Conservation (phyloP, 2,329 filamentous ascomycete species). For the Parastagonospora avenae region DNA sequence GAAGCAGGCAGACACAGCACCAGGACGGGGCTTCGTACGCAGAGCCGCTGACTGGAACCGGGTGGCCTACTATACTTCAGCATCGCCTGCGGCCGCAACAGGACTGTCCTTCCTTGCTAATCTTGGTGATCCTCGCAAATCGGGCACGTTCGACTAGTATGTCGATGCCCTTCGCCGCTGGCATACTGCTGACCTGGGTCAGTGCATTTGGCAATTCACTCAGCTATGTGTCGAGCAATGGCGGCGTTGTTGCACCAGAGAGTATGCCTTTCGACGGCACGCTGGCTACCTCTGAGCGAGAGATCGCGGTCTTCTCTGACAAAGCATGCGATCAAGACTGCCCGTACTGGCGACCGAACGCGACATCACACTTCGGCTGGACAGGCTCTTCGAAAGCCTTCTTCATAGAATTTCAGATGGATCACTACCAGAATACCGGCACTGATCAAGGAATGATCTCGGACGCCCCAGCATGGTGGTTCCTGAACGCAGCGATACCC, state of each 20-base stretch:
- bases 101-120: conserved; percentile 66
- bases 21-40: neutral
- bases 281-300: conserved; percentile 40
- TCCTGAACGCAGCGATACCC: conserved; percentile 74
- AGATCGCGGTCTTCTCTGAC: conserved; percentile 45
- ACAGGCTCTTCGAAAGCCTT: conserved; percentile 72
- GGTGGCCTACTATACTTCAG: conserved; percentile 56
- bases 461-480: conserved; percentile 78
- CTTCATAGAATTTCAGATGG: conserved; percentile 75
- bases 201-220: conserved; percentile 63
- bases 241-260: conserved; percentile 52
- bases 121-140: conserved; percentile 58
- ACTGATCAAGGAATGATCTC: conserved; percentile 50
- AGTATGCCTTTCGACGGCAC: conserved; percentile 57
- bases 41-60: conserved; percentile 48
- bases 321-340: conserved; percentile 54
- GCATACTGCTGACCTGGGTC: conserved; percentile 6
- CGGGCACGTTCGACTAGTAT: conserved; percentile 60
- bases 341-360: conserved; percentile 55
- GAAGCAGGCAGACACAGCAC: neutral
- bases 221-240: conserved; percentile 58
- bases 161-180: neutral
- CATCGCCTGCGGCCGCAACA: conserved; percentile 48
- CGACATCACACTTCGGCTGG: conserved; percentile 67
- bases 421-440: conserved; percentile 42